These are phyloP conservation scores for Wickerhamiella azyma DNA, from an alignment of 805 yeast species.

Conservation along the genomic window DNA sequence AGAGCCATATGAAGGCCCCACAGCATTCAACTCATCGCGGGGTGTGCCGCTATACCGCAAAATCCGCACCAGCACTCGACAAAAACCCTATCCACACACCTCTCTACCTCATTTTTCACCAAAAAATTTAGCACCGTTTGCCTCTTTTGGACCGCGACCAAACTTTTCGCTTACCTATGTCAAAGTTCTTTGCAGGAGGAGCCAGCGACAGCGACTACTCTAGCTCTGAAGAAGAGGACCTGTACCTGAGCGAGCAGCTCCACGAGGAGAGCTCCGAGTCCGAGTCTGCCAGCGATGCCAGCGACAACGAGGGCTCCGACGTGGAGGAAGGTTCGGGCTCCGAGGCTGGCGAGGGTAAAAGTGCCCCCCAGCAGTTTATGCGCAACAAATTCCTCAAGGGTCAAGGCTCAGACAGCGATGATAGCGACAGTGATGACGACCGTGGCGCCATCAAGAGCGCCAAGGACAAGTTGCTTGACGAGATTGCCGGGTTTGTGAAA, in stretches of 20 bases:
- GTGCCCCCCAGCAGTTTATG: slow-evolving; percentile 21
- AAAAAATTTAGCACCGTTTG: background rate
- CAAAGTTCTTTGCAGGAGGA: slow-evolving; percentile 72
- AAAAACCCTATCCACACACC: too few relatives aligned
- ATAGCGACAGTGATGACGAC: slow-evolving; percentile 53
- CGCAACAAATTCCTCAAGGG: slow-evolving; percentile 26
- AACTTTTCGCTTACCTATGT: slow-evolving; percentile 35
- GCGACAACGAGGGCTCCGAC: slow-evolving; percentile 25
- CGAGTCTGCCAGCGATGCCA: slow-evolving; percentile 26
- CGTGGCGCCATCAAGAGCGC: slow-evolving; percentile 85
- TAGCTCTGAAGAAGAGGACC: slow-evolving; percentile 48
- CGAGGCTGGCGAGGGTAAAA: slow-evolving; percentile 17
- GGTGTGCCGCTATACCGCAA: too few relatives aligned
- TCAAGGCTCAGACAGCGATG: slow-evolving; percentile 31
- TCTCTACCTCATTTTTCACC: background rate
- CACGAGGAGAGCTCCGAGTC: slow-evolving; percentile 29
- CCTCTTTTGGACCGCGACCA: background rate
- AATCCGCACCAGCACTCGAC: too few relatives aligned
- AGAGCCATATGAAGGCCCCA: too few relatives aligned
- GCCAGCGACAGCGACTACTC: slow-evolving; percentile 38
- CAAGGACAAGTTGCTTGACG: slow-evolving; percentile 83
- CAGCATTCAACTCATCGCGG: too few relatives aligned
- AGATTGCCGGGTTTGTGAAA: slow-evolving; percentile 53
- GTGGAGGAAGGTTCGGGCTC: slow-evolving; percentile 36
- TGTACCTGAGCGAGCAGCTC: slow-evolving; percentile 28